These are phyloP conservation scores for Dimargaris xerosporica DNA, from an alignment of 192 early-diverging fungal species.

Conservation along the genomic window DNA sequence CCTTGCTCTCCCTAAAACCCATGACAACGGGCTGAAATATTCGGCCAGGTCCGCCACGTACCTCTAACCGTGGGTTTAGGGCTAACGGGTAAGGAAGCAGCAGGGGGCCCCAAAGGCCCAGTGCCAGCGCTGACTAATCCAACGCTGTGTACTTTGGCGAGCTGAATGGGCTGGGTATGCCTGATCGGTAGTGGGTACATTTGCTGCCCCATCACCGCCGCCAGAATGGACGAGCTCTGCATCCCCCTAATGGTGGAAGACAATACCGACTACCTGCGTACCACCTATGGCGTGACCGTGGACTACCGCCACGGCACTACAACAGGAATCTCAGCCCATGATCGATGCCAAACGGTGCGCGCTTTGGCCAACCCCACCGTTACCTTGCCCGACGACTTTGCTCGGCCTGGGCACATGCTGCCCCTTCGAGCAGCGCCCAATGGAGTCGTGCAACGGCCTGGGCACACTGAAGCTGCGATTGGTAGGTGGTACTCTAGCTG, in stretches of 20 bases:
- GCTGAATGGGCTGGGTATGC: too few species aligned
- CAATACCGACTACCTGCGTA: conserved; percentile 81
- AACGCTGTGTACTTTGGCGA: too few species aligned
- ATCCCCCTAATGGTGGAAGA: conserved; percentile 91
- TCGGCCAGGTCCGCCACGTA: too few species aligned
- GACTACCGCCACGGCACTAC: conserved; percentile 76
- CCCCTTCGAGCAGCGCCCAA: conserved; percentile 72
- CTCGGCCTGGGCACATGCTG: conserved; percentile 85
- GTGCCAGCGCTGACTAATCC: too few species aligned
- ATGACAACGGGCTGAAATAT: too few species aligned
- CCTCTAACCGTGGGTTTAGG: too few species aligned
- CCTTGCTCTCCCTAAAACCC: neutral
- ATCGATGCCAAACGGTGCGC: conserved; percentile 64
- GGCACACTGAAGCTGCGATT: conserved; percentile 89
- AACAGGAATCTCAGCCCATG: conserved; percentile 90
- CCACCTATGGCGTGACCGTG: conserved; percentile 86
- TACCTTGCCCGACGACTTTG: conserved; percentile 50
- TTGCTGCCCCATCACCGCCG: conserved; percentile 68
- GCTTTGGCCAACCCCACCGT: conserved; percentile 58
- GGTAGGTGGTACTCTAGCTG: conserved; percentile 16
- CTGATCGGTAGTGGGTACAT: conserved; percentile 82
- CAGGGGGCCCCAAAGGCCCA: too few species aligned
- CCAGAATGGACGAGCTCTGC: conserved; percentile 66
- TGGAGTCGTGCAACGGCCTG: conserved; percentile 73
- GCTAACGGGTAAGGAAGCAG: too few species aligned